Base-by-base conservation (phyloP, 805 yeast genomes). In the Teunomyces atbi region DNA sequence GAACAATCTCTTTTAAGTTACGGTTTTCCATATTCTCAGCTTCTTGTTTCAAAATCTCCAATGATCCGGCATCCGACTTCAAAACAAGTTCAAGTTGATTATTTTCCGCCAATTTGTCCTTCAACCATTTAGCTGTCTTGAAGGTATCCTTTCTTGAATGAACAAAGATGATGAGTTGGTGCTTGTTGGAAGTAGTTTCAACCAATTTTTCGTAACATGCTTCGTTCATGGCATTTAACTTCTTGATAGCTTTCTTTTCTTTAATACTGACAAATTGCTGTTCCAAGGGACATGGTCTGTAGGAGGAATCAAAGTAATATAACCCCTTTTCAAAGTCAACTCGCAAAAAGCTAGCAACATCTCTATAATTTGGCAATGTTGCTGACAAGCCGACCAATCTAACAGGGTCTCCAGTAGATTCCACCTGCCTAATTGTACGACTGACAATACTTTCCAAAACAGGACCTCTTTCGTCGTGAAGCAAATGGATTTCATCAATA, bases 401-500 rank as follows among this genome's bases (percentile, higher is more conserved):
- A 0, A 84, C 83, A 10, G 73, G 67, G 11, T 70, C 75, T 6
- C 73, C 74, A 0, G 77, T 62, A 8, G 65, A 65, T 39, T 74
- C 76, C 2, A 64, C 55, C 35, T 73, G 69, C 46, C 85, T 68
- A 13, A 83, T 54, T 0, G 87, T 78, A 59, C 98, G 76, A 3
- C 96, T 81, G 4, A 92, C 92, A 42, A 92, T 85, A 57, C 86
- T 82, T 60, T 92, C 99, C 39, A 92, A 56, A 0, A 91, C 97
- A 0, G 97, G 97, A 2, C 99, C 99, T 72, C 99, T 82, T 55
- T 83, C 89, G 60, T 92, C 98, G 61, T 92, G 97, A 52, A 92
- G 71, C 43, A 92, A 72, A 73, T 92, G 99, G 48, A 92, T 85
- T 64, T 92, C 99, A 71, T 92, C 99, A 42, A 94, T 81, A 21